phyloP scores from a whole-genome alignment of 192 early-diverging fungal genomes.

The Entomortierella parvispora region DNA sequence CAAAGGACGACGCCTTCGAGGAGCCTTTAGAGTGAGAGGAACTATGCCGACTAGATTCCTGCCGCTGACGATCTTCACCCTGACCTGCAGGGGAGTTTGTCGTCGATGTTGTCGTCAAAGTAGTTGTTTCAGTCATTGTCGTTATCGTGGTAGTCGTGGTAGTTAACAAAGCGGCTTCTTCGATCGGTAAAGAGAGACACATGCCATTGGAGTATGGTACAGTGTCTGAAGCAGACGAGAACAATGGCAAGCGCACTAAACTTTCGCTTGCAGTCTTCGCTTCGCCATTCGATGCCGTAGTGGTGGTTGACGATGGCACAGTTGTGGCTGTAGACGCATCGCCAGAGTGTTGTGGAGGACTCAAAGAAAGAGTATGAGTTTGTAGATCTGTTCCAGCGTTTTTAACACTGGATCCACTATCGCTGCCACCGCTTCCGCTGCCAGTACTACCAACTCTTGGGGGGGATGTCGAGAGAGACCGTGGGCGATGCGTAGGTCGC shows the following conservation, averaged over 20 bases:
- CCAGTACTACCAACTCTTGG: slow-evolving; percentile 27
- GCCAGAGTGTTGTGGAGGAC: slow-evolving; percentile 21
- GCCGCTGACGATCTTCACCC: slow-evolving; percentile 9
- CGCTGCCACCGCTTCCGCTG: slow-evolving; percentile 1
- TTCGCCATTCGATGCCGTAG: neutral
- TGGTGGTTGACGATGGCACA: neutral
- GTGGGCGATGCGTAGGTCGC: slow-evolving; percentile 12
- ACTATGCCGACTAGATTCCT: no score
- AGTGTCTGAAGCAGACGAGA: slow-evolving; percentile 21
- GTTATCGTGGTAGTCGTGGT: slow-evolving; percentile 2
- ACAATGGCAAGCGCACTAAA: slow-evolving; percentile 26
- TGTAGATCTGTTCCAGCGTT: slow-evolving; percentile 3
- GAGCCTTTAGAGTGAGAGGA: slow-evolving; percentile 30
- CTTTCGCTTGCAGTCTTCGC: slow-evolving; percentile 13
- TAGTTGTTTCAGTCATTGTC: neutral
- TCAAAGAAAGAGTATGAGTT: slow-evolving; percentile 5
- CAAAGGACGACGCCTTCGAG: slow-evolving; percentile 26
- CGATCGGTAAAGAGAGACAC: slow-evolving; percentile 36
- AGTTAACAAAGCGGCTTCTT: neutral
- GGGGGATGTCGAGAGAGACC: slow-evolving; percentile 44
- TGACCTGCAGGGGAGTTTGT: neutral
- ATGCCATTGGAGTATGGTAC: slow-evolving; percentile 42
- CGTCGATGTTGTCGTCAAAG: neutral
- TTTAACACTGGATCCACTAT: slow-evolving; percentile 5
- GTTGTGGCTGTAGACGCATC: slow-evolving; percentile 7